phyloP scores from a whole-genome alignment of 2,329 filamentous ascomycete genomes.

The Nigrospora oryzae region DNA sequence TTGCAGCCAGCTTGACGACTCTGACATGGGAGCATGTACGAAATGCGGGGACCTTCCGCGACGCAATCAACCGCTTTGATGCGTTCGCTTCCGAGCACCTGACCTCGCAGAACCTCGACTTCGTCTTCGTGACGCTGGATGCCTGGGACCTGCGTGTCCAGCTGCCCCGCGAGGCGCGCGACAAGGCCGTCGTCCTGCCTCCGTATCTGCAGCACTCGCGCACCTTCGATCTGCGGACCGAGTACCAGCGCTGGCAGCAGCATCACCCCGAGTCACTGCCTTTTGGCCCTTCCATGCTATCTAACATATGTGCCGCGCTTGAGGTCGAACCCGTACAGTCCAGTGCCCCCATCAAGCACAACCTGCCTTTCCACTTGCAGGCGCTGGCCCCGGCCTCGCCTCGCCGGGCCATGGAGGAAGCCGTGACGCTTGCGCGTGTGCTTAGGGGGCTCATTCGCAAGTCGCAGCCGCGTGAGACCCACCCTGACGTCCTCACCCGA shows the following conservation, averaged over 20 bases:
- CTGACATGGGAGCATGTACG: constrained; percentile 98
- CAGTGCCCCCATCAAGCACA: constrained; percentile 97
- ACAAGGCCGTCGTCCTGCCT: constrained; percentile 94
- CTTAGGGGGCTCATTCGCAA: constrained; percentile 90
- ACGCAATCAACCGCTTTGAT: constrained; percentile 93
- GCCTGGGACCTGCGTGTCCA: constrained; percentile 98
- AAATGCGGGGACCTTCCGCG: constrained; percentile 92
- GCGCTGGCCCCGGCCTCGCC: constrained; percentile 91
- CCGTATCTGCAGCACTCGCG: constrained; percentile 96
- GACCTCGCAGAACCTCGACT: constrained; percentile 84
- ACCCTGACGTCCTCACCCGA: constrained; percentile 87
- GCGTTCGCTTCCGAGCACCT: constrained; percentile 88
- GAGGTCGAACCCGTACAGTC: constrained; percentile 97
- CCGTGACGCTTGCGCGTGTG: constrained; percentile 86
- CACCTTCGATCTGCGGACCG: constrained; percentile 91
- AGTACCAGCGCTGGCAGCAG: constrained; percentile 98
- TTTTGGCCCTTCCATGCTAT: constrained; percentile 89
- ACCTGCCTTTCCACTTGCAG: constrained; percentile 94
- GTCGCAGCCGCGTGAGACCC: constrained; percentile 87
- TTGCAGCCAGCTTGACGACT: constrained; percentile 84
- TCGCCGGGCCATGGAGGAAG: constrained; percentile 94
- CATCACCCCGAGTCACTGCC: constrained; percentile 96
- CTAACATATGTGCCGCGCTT: constrained; percentile 95
- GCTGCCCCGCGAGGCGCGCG: constrained; percentile 91
- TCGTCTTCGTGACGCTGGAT: constrained; percentile 96